Evolutionary conservation across 2,329 filamentous ascomycete species (phyloP), one percentile per base, ranked within the genome.

Genomic region (Coniochaeta sp.): DNA sequence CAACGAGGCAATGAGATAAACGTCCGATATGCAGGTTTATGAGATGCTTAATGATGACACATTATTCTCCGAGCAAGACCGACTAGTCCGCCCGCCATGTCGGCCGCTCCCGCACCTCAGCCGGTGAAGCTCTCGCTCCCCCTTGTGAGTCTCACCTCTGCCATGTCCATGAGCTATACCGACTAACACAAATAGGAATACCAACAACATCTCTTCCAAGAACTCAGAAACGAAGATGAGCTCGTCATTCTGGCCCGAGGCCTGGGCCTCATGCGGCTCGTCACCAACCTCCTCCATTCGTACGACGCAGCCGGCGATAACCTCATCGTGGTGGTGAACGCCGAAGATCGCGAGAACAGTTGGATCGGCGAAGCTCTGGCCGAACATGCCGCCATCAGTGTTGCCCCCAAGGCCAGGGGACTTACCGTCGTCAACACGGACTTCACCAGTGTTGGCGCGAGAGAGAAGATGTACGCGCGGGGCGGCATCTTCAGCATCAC

Each of bases 291-390:
- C 33, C 82, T 99, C 26, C 94, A 99, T 70, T 91, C 91, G 18
- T 96, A 96, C 71, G 94, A 99, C 78, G 91, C 91, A 1, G 90
- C 90, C 3, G 94, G 94, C 13, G 95, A 94, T 70, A 97, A 95
- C 64, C 75, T 99, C 51, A 85, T 99, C 48, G 76, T 99, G 42
- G 72, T 99, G 18, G 83, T 97, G 38, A 91, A 91, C 9, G 91
- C 94, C 31, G 88, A 94, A 54, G 91, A 96, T 30, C 83, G 89
- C 54, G 94, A 99, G 65, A 96, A 96, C 81, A 85, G 86, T 52
- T 97, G 92, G 91, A 91, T 99, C 54, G 94, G 94, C 59, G 94
- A 97, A 73, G 89, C 91, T 27, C 75, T 99, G 64, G 94, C 94
- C 22, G 94, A 99, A 71, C 91, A 97, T 72, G 91, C 91, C 65